A percentile compares a stretch with the other conserved stretches of the same genome.
These are phyloP conservation scores for Ascochyta rabiei DNA, from an alignment of 2,329 filamentous ascomycete species.

Conservation along the genomic window DNA sequence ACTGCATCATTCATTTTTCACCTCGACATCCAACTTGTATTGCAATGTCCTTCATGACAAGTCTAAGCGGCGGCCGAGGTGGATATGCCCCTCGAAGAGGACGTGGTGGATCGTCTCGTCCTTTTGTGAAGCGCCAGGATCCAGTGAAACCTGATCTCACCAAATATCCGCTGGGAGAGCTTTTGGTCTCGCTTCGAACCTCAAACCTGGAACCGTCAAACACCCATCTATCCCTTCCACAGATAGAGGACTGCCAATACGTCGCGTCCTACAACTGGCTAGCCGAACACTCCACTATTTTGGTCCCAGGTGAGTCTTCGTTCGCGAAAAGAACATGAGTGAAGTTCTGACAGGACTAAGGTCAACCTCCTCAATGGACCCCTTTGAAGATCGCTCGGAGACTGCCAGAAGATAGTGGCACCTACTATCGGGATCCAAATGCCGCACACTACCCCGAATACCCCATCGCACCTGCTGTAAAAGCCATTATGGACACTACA, in stretches of 20 bases:
- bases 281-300: conserved; percentile 46
- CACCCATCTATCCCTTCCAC: background rate
- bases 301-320: conserved; percentile 32
- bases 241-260: conserved; percentile 51
- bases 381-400: conserved; percentile 45
- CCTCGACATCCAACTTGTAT: background rate
- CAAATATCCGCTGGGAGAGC: conserved; percentile 39
- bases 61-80: conserved; percentile 18
- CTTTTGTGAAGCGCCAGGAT: conserved; percentile 16
- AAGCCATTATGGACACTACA: conserved; percentile 47
- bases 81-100: conserved; percentile 33
- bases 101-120: conserved; percentile 19
- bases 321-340: background rate
- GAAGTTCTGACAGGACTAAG: conserved; percentile 38
- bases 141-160: conserved; percentile 29
- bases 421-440: conserved; percentile 62
- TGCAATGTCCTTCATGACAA: conserved; percentile 1
- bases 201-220: conserved; percentile 14
- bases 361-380: conserved; percentile 59
- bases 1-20: background rate
- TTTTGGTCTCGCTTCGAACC: conserved; percentile 27
- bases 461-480: conserved; percentile 59
- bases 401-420: conserved; percentile 54
- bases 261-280: conserved; percentile 62
- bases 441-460: conserved; percentile 57